Evolutionary conservation across 345 rosid species (phyloP), one percentile per base, ranked within the genome.

Genomic region (Linum tenue): DNA sequence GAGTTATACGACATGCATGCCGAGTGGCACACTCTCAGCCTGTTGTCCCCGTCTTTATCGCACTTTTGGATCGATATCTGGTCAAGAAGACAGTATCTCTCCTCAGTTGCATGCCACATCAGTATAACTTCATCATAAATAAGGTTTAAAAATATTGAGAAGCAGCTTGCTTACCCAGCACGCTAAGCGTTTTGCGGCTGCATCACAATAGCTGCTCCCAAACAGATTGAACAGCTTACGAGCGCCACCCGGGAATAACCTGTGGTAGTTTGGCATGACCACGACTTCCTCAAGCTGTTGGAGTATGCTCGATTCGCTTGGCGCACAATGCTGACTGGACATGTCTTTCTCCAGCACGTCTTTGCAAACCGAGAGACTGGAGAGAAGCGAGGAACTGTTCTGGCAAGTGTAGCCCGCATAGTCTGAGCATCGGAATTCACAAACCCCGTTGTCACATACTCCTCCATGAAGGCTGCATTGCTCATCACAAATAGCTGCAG

Each of bases 401-500:
- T 91, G 99, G 73, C 99, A 95, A 39, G 91, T 83, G 70, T 94
- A 94, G 65, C 99, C 99, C 5, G 97, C 96, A 72, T 94, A 94
- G 77, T 94, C 99, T 10, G 99, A 94, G 90, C 99, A 94, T 39
- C 97, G 92, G 66, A 94, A 94, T 73, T 94, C 99, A 31, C 99
- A 94, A 76, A 88, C 96, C 51, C 99, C 99, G 56, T 94, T 87
- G 68, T 94, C 99, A 72, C 99, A 94, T n/a, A 94, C 99, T 64
- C 99, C 99, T 38, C 99, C 97, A 48, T 94, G 99, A 15, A 94
- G 90, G 71, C 97, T 94, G 80, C 99, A 94, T 62, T 94, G 99
- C 69, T 94, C 99, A 41, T 94, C 96, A 31, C 99, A 94, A 55
- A 85, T 88, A 75, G 91, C 99, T 94, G 92, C 77, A 71, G 95